These are phyloP conservation scores for Ganoderma lingzhi DNA, from an alignment of 1,284 basidiomycete species.

Conservation along the genomic window DNA sequence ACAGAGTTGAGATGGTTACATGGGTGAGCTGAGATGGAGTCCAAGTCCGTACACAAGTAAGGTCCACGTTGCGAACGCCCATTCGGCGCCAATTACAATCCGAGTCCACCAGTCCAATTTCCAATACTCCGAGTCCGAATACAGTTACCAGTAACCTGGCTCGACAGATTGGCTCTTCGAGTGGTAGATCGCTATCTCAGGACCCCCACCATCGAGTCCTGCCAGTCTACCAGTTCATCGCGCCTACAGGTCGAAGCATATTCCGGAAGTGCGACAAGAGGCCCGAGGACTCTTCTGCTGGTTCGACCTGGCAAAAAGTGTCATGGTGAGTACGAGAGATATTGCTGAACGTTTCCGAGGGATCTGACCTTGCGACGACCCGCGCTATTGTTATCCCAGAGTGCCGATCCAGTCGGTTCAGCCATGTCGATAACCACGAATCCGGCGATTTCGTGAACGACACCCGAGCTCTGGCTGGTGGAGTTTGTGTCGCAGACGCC, in stretches of 20 bases:
- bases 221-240: neutral
- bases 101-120: too few species aligned
- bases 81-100: too few species aligned
- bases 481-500: too few species aligned
- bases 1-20: too few species aligned
- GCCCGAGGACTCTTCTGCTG: neutral
- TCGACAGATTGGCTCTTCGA: neutral
- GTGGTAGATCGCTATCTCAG: neutral
- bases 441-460: neutral
- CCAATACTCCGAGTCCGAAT: too few species aligned
- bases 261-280: neutral
- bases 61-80: too few species aligned
- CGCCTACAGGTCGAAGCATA: neutral
- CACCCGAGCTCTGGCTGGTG: neutral
- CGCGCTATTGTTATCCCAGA: neutral
- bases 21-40: too few species aligned
- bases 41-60: too few species aligned
- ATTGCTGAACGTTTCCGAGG: neutral
- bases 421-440: neutral
- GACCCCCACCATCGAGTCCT: neutral
- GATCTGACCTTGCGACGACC: neutral
- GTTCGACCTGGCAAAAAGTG: neutral
- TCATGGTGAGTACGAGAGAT: neutral
- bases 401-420: neutral
- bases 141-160: neutral